These are phyloP conservation scores for Acacia confusa DNA, from an alignment of 306 rosid genomes.

Conservation along the genomic window DNA sequence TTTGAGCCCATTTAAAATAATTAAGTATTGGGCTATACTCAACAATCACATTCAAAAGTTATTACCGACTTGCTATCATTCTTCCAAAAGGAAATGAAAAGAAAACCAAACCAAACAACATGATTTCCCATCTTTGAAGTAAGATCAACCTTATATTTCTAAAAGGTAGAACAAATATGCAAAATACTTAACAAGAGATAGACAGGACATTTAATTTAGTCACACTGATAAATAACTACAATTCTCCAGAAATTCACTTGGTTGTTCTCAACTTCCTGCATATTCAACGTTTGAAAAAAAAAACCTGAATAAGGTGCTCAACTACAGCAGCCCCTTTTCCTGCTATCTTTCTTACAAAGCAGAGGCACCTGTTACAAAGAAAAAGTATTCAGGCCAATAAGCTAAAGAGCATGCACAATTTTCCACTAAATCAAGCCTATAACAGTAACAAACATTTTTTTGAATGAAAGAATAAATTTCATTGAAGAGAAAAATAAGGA, in stretches of 20 bases:
- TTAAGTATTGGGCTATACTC: not conserved
- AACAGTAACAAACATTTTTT: not conserved
- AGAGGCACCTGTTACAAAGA: slow-evolving; percentile 70
- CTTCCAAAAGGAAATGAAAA: too few relatives aligned
- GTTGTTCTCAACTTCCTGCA: slow-evolving; percentile 68
- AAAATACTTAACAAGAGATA: slow-evolving; percentile 12
- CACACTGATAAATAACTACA: not conserved
- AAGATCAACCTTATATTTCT: not conserved
- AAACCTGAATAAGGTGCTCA: slow-evolving; percentile 77
- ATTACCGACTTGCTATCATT: too few relatives aligned
- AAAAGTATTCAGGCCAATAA: slow-evolving; percentile 25
- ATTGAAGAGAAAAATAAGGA: not conserved
- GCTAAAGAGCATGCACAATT: slow-evolving; percentile 3
- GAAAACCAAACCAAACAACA: too few relatives aligned
- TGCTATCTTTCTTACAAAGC: slow-evolving; percentile 75
- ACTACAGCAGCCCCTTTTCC: slow-evolving; percentile 79
- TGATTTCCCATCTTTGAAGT: not conserved
- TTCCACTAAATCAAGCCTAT: slow-evolving; percentile 14
- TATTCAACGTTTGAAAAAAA: slow-evolving; percentile 76
- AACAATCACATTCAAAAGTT: too few relatives aligned
- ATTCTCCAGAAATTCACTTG: slow-evolving; percentile 55
- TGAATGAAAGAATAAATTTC: not conserved
- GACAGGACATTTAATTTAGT: not conserved
- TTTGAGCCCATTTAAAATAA: not conserved
- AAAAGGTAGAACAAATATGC: not conserved